phyloP scores from a whole-genome alignment of 441 rosid species.

The Pelargonium exstipulatum region DNA sequence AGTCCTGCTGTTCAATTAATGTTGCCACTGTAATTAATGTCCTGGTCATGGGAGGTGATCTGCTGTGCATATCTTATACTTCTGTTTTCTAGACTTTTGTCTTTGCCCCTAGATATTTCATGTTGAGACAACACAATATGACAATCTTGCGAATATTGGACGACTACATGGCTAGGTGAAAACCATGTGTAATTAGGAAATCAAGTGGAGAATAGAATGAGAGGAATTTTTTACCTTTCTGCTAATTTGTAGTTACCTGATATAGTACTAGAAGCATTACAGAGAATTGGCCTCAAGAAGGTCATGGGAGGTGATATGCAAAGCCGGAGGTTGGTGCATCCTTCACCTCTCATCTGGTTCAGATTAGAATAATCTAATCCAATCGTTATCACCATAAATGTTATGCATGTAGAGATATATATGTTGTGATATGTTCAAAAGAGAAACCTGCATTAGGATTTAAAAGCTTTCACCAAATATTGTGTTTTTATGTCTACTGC shows the following conservation, averaged over 20 bases:
- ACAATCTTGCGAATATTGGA: not conserved
- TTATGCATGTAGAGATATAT: not conserved
- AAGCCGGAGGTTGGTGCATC: not conserved
- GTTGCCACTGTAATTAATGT: not conserved
- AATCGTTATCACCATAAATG: not conserved
- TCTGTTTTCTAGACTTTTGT: not conserved
- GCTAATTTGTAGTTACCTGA: not conserved
- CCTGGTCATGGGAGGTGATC: not conserved
- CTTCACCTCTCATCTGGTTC: not conserved
- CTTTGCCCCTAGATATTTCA: not conserved
- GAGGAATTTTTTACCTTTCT: not conserved
- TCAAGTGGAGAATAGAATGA: not conserved
- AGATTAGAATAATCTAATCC: not conserved
- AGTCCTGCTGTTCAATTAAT: constrained; percentile 2
- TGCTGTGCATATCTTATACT: not conserved
- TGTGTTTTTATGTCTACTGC: not conserved
- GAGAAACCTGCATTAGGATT: not conserved
- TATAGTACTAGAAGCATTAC: not conserved
- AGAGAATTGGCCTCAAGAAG: not conserved
- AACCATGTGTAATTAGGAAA: not conserved
- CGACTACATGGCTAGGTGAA: not conserved
- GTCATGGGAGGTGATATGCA: constrained; percentile 2
- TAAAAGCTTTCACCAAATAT: not conserved
- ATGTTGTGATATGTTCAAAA: not conserved
- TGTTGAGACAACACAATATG: not conserved